These are phyloP conservation scores for Escallonia rubra DNA, from an alignment of 129 eudicot species.

Conservation along the genomic window DNA sequence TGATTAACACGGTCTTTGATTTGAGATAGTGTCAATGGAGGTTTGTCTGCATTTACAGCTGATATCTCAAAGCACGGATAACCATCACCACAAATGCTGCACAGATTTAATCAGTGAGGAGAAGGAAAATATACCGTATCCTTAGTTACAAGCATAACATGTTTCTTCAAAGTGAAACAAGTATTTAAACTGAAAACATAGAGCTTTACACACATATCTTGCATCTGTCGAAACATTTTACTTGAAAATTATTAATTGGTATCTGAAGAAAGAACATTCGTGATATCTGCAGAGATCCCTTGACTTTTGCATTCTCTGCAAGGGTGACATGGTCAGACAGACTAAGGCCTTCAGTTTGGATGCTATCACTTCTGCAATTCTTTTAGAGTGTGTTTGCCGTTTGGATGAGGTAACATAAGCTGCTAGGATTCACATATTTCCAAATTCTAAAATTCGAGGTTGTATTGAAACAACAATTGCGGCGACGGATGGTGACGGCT, in stretches of 20 bases:
- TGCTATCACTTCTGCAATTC: no score
- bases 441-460: no score
- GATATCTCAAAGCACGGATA: constrained; percentile 95
- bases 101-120: constrained; percentile 12
- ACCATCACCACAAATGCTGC: constrained; percentile 76
- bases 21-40: constrained; percentile 67
- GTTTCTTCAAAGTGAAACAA: background rate
- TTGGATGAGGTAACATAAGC: no score
- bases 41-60: constrained; percentile 94
- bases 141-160: background rate
- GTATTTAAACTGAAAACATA: background rate
- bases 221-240: background rate
- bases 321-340: no score
- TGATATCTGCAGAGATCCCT: no score
- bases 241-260: background rate
- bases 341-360: no score
- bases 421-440: no score
- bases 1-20: constrained; percentile 81
- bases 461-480: no score
- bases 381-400: no score
- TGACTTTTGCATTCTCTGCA: no score
- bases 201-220: background rate
- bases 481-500: no score
- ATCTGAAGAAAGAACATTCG: no score
- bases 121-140: background rate